Conservation (phyloP, 306 rosid species). For the Ormosia semicastrata region DNA sequence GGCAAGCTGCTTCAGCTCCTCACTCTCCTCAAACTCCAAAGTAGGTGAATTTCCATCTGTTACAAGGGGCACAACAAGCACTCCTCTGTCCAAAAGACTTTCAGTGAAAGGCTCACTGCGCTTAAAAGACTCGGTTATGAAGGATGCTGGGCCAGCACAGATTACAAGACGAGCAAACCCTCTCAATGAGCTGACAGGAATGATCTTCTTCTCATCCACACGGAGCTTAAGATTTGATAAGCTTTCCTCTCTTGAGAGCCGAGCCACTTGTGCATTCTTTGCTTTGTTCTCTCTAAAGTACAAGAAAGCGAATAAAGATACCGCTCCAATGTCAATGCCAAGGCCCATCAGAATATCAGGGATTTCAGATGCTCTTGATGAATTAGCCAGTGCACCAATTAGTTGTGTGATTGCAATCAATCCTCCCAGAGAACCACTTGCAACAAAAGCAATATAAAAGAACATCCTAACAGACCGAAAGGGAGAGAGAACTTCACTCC, state of each 20-base stretch:
- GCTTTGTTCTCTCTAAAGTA: conserved; percentile 78
- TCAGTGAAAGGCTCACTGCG: conserved; percentile 76
- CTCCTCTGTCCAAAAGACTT: conserved; percentile 81
- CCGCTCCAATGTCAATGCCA: conserved; percentile 85
- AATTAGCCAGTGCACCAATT: conserved; percentile 64
- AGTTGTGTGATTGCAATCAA: conserved; percentile 73
- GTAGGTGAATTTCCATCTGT: conserved; percentile 61
- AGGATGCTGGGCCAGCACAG: conserved; percentile 81
- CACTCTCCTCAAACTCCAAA: conserved; percentile 64
- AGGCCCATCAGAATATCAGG: conserved; percentile 65
- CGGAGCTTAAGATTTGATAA: conserved; percentile 87
- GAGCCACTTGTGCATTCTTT: conserved; percentile 70
- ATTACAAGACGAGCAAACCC: conserved; percentile 89
- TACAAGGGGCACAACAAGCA: conserved; percentile 76
- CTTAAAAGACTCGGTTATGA: conserved; percentile 61
- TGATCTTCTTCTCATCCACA: conserved; percentile 59
- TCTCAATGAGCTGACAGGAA: conserved; percentile 66
- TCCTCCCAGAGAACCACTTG: conserved; percentile 73
- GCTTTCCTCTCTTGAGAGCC: conserved; percentile 82
- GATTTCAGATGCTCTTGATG: conserved; percentile 61
- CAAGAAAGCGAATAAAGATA: conserved; percentile 69
- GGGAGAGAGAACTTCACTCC: conserved; percentile 83
- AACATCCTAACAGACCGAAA: conserved; percentile 90
- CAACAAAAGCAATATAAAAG: conserved; percentile 67
- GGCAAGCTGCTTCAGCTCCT: conserved; percentile 48